Conservation (phyloP, 306 rosid species). For the Lathyrus sativus region DNA sequence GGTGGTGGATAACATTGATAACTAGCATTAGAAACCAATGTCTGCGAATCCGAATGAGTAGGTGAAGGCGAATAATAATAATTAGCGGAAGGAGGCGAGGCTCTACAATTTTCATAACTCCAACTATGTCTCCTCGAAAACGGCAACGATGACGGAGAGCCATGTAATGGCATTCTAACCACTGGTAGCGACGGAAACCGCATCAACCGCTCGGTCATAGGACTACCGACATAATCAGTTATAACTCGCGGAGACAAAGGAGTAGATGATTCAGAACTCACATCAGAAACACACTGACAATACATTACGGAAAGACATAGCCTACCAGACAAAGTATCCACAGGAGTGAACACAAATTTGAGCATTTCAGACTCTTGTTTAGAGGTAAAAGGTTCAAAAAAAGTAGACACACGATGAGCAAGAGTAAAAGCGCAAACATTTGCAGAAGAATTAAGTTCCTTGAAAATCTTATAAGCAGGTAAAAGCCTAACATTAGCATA, state of each 20-base stretch:
- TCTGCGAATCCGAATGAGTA: conserved; percentile 59
- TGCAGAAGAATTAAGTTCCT: conserved; percentile 68
- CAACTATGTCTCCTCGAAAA: conserved; percentile 68
- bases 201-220: conserved; percentile 69
- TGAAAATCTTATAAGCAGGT: conserved; percentile 74
- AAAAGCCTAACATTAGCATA: conserved; percentile 77
- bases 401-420: conserved; percentile 70
- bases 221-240: conserved; percentile 88
- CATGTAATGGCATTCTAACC: conserved; percentile 1
- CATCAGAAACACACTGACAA: conserved; percentile 56
- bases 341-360: conserved; percentile 76
- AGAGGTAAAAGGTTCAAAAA: conserved; percentile 66
- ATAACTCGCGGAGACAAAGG: conserved; percentile 82
- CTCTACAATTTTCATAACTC: conserved; percentile 68
- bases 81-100: conserved; percentile 53
- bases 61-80: conserved; percentile 71
- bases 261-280: conserved; percentile 71
- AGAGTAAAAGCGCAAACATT: conserved; percentile 63
- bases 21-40: conserved; percentile 49
- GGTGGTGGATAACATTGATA: conserved; percentile 55
- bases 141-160: conserved; percentile 32
- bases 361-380: conserved; percentile 75
- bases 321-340: conserved; percentile 76
- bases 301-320: conserved; percentile 73
- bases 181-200: conserved; percentile 54